Conservation (phyloP, 164 flowering plant species). For the Tetrastigma voinierianum region DNA sequence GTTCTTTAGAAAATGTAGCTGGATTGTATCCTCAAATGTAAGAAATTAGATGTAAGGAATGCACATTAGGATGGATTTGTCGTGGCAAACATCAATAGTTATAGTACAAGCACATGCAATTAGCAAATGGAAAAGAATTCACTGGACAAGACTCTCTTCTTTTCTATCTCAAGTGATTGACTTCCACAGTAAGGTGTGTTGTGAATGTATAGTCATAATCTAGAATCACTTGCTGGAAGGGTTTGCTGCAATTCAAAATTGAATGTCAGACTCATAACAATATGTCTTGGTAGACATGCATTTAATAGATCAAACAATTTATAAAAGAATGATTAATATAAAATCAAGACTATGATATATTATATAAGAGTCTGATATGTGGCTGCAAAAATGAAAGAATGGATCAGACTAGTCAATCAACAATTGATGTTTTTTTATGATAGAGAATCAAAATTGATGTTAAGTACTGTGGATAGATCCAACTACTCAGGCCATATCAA, state of each 20-base stretch:
- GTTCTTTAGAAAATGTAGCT: background rate
- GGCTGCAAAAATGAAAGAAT: too few relatives aligned
- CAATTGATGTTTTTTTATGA: too few relatives aligned
- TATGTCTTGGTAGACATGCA: too few relatives aligned
- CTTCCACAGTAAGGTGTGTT: slow-evolving; percentile 96
- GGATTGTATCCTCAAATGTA: background rate
- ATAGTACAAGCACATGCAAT: too few relatives aligned
- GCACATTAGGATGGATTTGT: background rate
- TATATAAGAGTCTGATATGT: too few relatives aligned
- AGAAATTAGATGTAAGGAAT: background rate
- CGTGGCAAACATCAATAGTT: background rate
- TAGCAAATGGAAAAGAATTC: background rate
- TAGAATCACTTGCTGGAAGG: slow-evolving; percentile 76
- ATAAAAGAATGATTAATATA: too few relatives aligned
- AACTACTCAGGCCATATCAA: too few relatives aligned
- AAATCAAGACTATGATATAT: too few relatives aligned
- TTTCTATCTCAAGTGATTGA: slow-evolving; percentile 46
- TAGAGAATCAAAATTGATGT: too few relatives aligned
- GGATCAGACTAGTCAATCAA: too few relatives aligned
- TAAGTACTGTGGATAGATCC: too few relatives aligned
- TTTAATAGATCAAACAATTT: background rate
- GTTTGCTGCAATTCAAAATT: slow-evolving; percentile 65
- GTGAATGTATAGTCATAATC: slow-evolving; percentile 99
- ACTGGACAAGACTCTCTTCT: slow-evolving; percentile 42
- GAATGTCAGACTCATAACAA: background rate